Conservation (phyloP, 495 filamentous ascomycete genomes). For the Xylaria palmicola region DNA sequence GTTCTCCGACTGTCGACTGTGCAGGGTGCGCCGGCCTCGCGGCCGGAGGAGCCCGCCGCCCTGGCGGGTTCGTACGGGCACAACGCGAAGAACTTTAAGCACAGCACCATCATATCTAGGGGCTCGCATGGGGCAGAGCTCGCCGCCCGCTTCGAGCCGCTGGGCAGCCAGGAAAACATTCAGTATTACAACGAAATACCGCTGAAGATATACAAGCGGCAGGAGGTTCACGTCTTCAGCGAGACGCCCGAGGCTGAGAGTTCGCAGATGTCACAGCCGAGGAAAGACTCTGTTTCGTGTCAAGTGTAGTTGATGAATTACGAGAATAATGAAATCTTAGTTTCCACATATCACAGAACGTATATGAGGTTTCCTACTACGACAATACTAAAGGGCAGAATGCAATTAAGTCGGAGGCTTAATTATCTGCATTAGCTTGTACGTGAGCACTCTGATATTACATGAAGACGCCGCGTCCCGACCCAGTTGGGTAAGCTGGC, state of each 20-base stretch:
- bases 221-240: neutral
- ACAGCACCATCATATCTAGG: slow-evolving; percentile 9
- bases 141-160: slow-evolving; percentile 3
- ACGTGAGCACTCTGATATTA: too few species aligned
- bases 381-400: too few species aligned
- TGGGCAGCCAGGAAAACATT: slow-evolving; percentile 11
- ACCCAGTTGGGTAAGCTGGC: too few species aligned
- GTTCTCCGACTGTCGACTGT: slow-evolving; percentile 51
- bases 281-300: neutral
- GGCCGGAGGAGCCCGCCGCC: neutral
- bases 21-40: slow-evolving; percentile 20
- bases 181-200: slow-evolving; percentile 1
- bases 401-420: too few species aligned
- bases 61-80: slow-evolving; percentile 1
- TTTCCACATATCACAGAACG: too few species aligned
- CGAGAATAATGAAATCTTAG: too few species aligned
- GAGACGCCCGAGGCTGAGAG: neutral
- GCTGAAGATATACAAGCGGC: slow-evolving; percentile 10
- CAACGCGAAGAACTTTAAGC: neutral
- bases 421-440: too few species aligned
- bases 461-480: too few species aligned
- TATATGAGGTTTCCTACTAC: too few species aligned
- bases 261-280: neutral
- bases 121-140: neutral
- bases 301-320: neutral